A percentile compares a stretch with the other conserved stretches of the same genome.
phyloP scores from a whole-genome alignment of 441 rosid species.

The Adansonia madagascariensis region DNA sequence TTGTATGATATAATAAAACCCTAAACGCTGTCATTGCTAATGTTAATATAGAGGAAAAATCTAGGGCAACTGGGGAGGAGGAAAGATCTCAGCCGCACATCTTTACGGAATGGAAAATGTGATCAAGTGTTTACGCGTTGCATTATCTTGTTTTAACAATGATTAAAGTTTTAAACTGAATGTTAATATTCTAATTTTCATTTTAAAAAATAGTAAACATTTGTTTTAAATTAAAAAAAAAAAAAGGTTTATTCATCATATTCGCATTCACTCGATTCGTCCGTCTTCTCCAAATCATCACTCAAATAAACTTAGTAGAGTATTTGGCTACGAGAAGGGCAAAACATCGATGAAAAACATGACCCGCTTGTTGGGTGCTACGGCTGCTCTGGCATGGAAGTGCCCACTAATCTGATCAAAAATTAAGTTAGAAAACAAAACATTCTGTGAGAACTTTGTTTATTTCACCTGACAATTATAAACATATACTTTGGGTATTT shows the following conservation, averaged over 20 bases:
- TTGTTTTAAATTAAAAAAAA: neutral
- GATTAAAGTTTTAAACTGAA: no score
- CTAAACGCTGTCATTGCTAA: neutral
- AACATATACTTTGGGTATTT: neutral
- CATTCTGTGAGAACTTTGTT: neutral
- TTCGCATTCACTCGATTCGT: neutral
- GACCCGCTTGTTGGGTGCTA: no score
- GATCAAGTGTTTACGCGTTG: neutral
- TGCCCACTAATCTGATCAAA: neutral
- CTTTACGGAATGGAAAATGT: neutral
- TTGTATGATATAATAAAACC: neutral
- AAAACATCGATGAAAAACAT: no score
- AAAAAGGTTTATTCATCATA: neutral
- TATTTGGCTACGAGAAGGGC: no score
- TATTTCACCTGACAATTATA: neutral
- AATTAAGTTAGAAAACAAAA: neutral
- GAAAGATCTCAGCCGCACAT: constrained; percentile 11
- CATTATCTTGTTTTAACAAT: no score
- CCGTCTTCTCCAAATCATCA: neutral
- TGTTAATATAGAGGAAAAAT: neutral
- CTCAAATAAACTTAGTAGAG: neutral
- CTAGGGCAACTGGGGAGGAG: neutral
- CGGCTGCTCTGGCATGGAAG: neutral
- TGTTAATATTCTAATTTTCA: neutral
- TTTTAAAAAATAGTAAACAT: no score